Evolutionary conservation across 2,329 filamentous ascomycete genomes (phyloP), one percentile per base, ranked within the genome.

Genomic region (Daldinia sp.): DNA sequence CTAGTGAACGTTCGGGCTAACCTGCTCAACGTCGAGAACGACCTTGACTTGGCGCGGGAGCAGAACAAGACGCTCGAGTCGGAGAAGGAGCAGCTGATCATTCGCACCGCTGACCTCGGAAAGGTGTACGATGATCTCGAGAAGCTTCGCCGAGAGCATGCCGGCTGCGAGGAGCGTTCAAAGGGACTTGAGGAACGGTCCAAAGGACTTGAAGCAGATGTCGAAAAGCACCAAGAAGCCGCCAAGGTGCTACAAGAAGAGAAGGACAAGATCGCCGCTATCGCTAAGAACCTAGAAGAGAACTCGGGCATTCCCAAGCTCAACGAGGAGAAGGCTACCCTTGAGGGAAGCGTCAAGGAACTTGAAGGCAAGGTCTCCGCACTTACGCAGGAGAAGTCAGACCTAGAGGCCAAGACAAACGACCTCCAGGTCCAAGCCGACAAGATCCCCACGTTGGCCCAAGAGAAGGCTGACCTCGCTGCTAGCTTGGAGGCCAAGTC

Each of bases 131-230:
- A 63, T 3, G 71, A 72, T n/a, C 68, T 73, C 7, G 68, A 70
- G 34, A 67, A 67, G 54, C 71, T 75, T 3, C 64, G 61, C n/a
- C 62, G 61, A 17, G 72, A 72, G 39, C 68, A 72, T 45, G 64
- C 66, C 10, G 66, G 63, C 30, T 69, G 74, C 19, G 72, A 73
- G 19, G 69, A 66, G 30, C 64, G 55, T 30, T 61, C 68, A 43
- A 69, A 70, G 49, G 52, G 27, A 17, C 70, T 74, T 13, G 72
- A 73, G 13, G 69, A 67, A 27, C 63, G 53, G 29, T 62, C 69
- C 50, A 69, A 70, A 48, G 52, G 30, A 23, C 67, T 75, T 15
- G 68, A 73, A 55, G 67, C 71, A 7, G 71, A 72, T 47, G 51
- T 75, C 43, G 66, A 70, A 48, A 67, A 67, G 47, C 65, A 70